Evolutionary conservation across 2,329 filamentous ascomycete genomes (phyloP), one percentile per base, ranked within the genome.

Genomic region (Ceratocystis alfenasii): DNA sequence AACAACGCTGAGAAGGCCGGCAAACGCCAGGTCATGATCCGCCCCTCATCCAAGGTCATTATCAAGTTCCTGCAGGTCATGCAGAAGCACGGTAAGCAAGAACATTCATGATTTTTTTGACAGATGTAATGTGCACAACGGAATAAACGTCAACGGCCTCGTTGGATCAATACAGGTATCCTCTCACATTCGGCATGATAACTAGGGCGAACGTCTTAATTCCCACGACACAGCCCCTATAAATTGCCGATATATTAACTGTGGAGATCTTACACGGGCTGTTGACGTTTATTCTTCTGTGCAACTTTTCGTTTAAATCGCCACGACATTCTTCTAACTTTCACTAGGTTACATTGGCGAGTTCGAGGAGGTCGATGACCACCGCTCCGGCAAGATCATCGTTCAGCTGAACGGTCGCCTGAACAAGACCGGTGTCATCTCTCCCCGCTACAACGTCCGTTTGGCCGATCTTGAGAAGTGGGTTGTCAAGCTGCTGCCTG

Each of bases 1-100:
- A 99, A 99, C 91, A 99, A 99, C 81, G 94, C 94, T 85, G 95
- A 99, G 87, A 97, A 99, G 89, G 84, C 89, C 74, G 94, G 94
- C 83, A 97, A 97, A 89, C 92, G 94, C 77, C 94, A 99, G 84
- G 94, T 97, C 78, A 77, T 99, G 79, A 96, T 99, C 85, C 87
- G 92, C 76, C 94, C 95, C 74, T 89, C 86, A 79, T 97, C 94
- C 80, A 99, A 99, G 89, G 94, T 99, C 84, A 99, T 99, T 76
- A 83, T 95, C 84, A 97, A 97, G 87, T 99, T 97, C 87, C 85
- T 99, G 77, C 85, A 85, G 78, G 93, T 97, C 79, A 99, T 99
- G 94, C 94, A 99, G 84, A 90, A 89, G 81, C 94, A 99, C 83
- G 94, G 94, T 97, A 94, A 72, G 91, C 89, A 65, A 66, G 65